Conservation (phyloP, 1,284 basidiomycete genomes). For the Microbotryum violaceum region DNA sequence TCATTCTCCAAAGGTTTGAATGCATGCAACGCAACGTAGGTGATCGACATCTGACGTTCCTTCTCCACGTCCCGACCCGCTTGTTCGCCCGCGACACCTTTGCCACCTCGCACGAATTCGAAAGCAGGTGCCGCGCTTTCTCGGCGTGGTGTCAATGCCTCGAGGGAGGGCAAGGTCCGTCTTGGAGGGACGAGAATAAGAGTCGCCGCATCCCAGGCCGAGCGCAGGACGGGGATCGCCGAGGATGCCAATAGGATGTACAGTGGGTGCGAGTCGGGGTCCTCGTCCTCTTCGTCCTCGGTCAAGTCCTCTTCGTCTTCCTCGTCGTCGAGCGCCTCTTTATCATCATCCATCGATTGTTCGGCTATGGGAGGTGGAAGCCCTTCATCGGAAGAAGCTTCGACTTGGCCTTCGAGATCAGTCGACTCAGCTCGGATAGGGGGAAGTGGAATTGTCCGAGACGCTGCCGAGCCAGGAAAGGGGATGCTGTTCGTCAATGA, state of each 20-base stretch:
- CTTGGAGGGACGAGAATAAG: constrained; percentile 5
- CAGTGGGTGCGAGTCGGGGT: constrained; percentile 6
- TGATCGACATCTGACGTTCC: background rate
- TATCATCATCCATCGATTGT: background rate
- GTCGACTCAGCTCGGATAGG: too few species aligned
- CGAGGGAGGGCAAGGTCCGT: constrained; percentile 1
- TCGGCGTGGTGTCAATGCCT: background rate
- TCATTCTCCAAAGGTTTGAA: background rate
- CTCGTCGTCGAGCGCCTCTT: background rate
- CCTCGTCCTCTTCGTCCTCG: background rate
- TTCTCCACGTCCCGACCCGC: background rate
- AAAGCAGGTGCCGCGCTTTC: background rate
- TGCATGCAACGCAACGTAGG: background rate
- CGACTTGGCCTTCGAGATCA: too few species aligned
- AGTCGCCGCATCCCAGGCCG: background rate
- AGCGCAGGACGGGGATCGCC: background rate
- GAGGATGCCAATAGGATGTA: constrained; percentile 4
- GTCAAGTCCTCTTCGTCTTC: background rate
- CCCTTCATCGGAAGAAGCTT: too few species aligned
- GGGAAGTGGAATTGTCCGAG: too few species aligned
- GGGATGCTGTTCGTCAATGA: too few species aligned
- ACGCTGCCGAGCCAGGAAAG: too few species aligned
- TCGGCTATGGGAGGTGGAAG: too few species aligned
- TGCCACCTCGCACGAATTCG: constrained; percentile 9
- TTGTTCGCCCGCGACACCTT: constrained; percentile 5